Evolutionary conservation across 2,329 filamentous ascomycete genomes (phyloP), one percentile per base, ranked within the genome.

Genomic region (Chrysoporthe cubensis): DNA sequence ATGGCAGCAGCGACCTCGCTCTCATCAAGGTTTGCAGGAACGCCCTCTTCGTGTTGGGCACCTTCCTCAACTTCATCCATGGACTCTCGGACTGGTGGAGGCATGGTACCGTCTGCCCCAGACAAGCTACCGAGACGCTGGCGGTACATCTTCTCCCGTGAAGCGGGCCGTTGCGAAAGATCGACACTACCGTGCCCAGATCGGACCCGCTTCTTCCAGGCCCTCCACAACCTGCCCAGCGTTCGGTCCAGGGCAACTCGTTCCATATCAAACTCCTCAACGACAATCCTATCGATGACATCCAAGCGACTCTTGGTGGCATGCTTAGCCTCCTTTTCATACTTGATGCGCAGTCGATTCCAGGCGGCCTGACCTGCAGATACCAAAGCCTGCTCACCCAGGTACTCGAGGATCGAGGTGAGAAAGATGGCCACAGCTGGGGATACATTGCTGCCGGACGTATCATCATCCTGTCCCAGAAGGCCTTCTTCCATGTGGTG

Each of bases 371-470:
- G 91, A 16, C 93, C 93, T 18, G 94, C 92, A 50, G 96, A 87
- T n/a, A 94, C 87, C 70, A 99, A 82, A 7, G 93, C 91, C 76
- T 97, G 92, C 79, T 99, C 96, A 43, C 93, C 95, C 79, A 99
- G 89, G 75, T 94, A 96, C 79, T 99, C 96, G 54, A 99, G 83
- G 69, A 99, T 93, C 0, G 95, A 96, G 0, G 96, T 97, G 59
- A 99, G 82, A 79, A 98, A 99, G 71, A 99, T 98, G 68, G 96
- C 94, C 16, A 96, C 93, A 0, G 94, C 91, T 42, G 96, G 94
- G 0, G 94, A 96, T 26, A 98, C 91, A 60, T 89, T 85, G 67
- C 90, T 90, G 62, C 88, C 87, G 46, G 86, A 79, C 46, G 85
- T 82, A 68, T 90, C 88, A 52, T 85, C 82, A 64, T 84, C 83